Evolutionary conservation across 2,329 filamentous ascomycete genomes (phyloP), one percentile per base, ranked within the genome.

Genomic region (Phaeosphaeriaceae sp.): DNA sequence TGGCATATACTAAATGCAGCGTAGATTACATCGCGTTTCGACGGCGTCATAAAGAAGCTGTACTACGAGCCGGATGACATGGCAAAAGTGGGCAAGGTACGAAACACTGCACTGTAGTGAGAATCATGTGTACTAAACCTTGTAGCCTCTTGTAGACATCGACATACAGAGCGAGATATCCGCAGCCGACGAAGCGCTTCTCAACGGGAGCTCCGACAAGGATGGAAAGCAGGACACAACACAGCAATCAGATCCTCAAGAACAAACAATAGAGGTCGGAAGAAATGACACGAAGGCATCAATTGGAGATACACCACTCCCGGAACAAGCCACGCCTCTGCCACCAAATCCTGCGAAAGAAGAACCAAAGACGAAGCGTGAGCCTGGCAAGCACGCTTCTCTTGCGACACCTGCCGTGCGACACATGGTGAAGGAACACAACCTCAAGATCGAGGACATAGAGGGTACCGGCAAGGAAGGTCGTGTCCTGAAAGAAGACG

Each of bases 11-110:
- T 15, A 41, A 54, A 40, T 67, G 65, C 52, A 70, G 51, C 13
- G 36, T 50, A 98, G 84, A 99, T 99, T 69, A 98, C 95, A 41
- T 97, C 93, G 71, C 89, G 95, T 53, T 99, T 97, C 78, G 89
- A 93, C 57, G 95, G 95, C 21, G 90, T 97, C 0, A 94, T 99
- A 67, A 97, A 97, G 83, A 98, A 93, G 81, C 84, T 99, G 46
- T 88, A 98, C 80, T 98, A 97, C 78, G 93, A 97, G 63, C 89
- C 93, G 31, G 95, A 97, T 65, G 95, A 98, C 68, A 97, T 97
- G 86, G 94, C 94, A 51, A 92, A 92, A 73, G 96, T 97, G 24
- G 95, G 95, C 66, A 93, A 83, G 77, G 84, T 86, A 76, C 31
- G 64, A 51, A 31, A 9, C 10, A 41, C 19, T 15, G 2, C 7